Conservation (phyloP, 2,329 filamentous ascomycete species). For the Pseudogymnoascus sp. region DNA sequence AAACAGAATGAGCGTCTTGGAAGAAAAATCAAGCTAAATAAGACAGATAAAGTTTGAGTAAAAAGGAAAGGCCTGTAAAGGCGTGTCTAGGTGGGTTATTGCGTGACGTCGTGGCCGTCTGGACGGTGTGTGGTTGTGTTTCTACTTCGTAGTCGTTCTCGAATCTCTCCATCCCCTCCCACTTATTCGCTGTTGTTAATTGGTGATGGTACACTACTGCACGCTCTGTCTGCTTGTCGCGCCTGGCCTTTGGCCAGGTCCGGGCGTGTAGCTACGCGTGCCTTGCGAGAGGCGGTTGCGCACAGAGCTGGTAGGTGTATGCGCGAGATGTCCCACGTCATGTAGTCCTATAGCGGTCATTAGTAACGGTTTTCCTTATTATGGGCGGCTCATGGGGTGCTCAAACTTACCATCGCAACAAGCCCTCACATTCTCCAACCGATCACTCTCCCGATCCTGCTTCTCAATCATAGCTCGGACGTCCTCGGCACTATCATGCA, state of each 20-base stretch:
- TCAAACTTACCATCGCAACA: conserved; percentile 83
- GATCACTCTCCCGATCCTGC: conserved; percentile 67
- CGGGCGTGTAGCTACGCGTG: background rate
- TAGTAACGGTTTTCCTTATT: background rate
- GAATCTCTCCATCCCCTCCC: background rate
- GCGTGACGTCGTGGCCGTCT: conserved; percentile 3
- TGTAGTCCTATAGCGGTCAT: conserved; percentile 36
- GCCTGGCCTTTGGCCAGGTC: background rate
- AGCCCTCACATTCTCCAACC: conserved; percentile 88
- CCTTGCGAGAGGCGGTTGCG: conserved; percentile 22
- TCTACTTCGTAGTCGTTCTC: background rate
- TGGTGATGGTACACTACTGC: background rate
- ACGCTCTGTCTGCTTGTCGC: background rate
- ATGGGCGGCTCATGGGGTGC: conserved; percentile 11
- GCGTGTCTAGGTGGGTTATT: background rate
- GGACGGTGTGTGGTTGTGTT: background rate
- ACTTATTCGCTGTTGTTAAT: background rate
- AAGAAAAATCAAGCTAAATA: background rate
- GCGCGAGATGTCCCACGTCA: conserved; percentile 38
- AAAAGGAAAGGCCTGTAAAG: conserved; percentile 2
- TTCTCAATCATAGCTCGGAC: conserved; percentile 69
- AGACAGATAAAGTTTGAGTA: background rate
- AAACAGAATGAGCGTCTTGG: background rate
- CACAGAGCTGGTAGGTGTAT: conserved; percentile 19
- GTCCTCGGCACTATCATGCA: conserved; percentile 75